A percentile compares a stretch with the other conserved stretches of the same genome.
Evolutionary conservation across 495 filamentous ascomycete genomes (phyloP).

Genomic region (Penicillium silybi): DNA sequence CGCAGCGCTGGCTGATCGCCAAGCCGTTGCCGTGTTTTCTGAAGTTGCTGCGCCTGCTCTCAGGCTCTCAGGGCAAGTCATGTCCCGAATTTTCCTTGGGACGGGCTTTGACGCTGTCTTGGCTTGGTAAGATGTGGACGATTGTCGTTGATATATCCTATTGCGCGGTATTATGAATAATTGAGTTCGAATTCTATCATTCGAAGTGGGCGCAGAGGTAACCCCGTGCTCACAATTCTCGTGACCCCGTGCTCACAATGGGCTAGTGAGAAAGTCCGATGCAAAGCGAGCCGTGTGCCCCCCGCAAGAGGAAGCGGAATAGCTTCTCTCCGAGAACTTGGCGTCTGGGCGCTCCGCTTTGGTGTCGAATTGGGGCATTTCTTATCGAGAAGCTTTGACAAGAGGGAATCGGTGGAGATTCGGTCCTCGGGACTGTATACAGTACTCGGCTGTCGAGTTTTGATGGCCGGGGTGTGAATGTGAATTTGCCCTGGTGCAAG

Average conservation of each 20-base stretch:
- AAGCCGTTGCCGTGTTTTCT: not conserved
- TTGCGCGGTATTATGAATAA: not conserved
- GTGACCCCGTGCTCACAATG: not conserved
- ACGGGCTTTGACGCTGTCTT: not conserved
- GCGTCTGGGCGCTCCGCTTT: conserved; percentile 7
- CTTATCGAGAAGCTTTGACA: conserved; percentile 7
- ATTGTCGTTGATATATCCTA: not conserved
- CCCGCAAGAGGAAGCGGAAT: not conserved
- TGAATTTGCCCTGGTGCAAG: not conserved
- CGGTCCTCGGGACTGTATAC: not conserved
- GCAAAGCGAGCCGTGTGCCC: conserved; percentile 7
- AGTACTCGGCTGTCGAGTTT: not conserved
- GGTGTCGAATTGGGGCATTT: not conserved
- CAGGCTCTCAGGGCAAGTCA: not conserved
- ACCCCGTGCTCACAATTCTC: not conserved
- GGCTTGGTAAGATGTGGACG: too few species aligned
- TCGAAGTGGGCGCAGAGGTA: not conserved
- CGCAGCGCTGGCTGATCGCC: conserved; percentile 9
- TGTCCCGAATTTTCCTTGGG: not conserved
- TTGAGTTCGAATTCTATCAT: not conserved
- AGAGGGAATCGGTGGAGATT: not conserved
- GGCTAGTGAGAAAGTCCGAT: not conserved
- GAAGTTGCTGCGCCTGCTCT: not conserved
- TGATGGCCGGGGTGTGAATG: not conserved
- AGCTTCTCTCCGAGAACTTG: conserved; percentile 11